Percentiles rank a stretch among this genome's conserved stretches.
Conservation (phyloP, 75 land plant genomes). For the Picea glauca region DNA sequence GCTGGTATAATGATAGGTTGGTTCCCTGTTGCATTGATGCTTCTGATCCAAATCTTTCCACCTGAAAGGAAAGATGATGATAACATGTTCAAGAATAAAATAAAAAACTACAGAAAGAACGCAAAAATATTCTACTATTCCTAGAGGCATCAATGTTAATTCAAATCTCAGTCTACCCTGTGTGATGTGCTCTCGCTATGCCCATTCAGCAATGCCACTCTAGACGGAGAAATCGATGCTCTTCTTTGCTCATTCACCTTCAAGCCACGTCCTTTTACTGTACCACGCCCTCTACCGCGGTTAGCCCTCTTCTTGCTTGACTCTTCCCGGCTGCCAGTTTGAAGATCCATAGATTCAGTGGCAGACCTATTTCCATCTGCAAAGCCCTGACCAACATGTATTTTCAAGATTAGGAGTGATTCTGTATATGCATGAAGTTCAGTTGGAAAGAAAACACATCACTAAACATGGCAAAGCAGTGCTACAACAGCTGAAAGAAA, state of each 20-base stretch:
- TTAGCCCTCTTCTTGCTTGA: constrained; percentile 41
- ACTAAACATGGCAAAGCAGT: not conserved
- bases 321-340: constrained; percentile 32
- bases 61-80: constrained; percentile 4
- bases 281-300: constrained; percentile 49
- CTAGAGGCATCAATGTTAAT: not conserved
- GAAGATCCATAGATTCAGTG: constrained; percentile 18
- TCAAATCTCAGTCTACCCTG: constrained; percentile 31
- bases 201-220: constrained; percentile 39
- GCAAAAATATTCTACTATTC: not conserved
- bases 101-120: not conserved
- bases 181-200: constrained; percentile 27
- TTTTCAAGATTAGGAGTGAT: constrained; percentile 3
- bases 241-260: constrained; percentile 35
- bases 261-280: constrained; percentile 41
- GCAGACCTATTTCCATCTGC: constrained; percentile 31
- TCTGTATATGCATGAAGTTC: not conserved
- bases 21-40: constrained; percentile 5
- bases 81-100: not conserved
- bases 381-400: constrained; percentile 9
- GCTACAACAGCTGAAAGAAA: not conserved
- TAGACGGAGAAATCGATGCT: constrained; percentile 18
- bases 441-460: not conserved
- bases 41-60: constrained; percentile 13
- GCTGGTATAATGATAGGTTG: not conserved